Percentiles rank a stretch among this genome's conserved stretches.
Conservation (phyloP, 2,329 filamentous ascomycete genomes). For the Clarireedia paspali region DNA sequence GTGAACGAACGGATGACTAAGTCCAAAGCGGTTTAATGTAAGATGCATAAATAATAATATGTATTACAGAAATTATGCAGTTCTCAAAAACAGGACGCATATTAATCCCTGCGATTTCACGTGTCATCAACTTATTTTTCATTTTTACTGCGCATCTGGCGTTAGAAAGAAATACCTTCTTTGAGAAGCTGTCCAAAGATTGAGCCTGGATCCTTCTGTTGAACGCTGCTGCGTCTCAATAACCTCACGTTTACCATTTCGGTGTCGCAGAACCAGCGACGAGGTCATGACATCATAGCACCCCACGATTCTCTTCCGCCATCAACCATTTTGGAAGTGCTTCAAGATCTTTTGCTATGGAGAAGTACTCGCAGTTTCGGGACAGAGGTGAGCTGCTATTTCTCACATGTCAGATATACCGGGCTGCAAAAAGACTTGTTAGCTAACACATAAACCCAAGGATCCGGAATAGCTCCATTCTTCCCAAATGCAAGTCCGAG, state of each 20-base stretch:
- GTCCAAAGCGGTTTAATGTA: neutral
- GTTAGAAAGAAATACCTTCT: too few species aligned
- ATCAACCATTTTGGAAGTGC: neutral
- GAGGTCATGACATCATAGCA: slow-evolving; percentile 7
- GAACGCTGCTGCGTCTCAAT: neutral
- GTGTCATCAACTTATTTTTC: neutral
- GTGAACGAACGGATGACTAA: slow-evolving; percentile 1
- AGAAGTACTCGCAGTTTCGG: slow-evolving; percentile 69
- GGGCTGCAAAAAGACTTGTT: neutral
- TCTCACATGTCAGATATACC: neutral
- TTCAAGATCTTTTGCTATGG: slow-evolving; percentile 40
- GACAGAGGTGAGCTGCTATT: slow-evolving; percentile 54
- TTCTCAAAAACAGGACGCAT: too few species aligned
- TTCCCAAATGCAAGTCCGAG: slow-evolving; percentile 67
- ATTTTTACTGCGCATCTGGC: neutral
- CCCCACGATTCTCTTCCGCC: neutral
- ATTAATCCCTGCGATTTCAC: neutral
- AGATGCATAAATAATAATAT: neutral
- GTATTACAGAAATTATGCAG: neutral
- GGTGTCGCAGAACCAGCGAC: neutral
- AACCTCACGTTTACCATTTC: neutral
- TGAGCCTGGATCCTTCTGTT: too few species aligned
- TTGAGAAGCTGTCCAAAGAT: too few species aligned
- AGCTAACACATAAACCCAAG: slow-evolving; percentile 40
- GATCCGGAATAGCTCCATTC: slow-evolving; percentile 93